These are phyloP conservation scores for Excoecaria agallocha DNA, from an alignment of 345 rosid species.

Conservation along the genomic window DNA sequence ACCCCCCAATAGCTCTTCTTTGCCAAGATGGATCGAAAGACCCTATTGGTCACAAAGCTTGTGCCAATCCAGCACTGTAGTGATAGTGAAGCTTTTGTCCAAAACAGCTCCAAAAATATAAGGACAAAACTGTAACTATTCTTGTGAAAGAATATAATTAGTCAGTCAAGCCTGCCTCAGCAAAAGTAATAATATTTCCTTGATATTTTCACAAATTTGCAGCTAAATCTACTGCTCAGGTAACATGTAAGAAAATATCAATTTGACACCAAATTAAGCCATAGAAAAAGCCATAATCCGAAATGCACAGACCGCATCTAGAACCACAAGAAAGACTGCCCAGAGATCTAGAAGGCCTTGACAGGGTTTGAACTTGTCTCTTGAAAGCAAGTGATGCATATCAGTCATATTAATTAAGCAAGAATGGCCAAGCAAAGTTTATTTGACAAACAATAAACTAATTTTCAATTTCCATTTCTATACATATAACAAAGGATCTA, in stretches of 20 bases:
- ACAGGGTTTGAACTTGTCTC: conserved; percentile 47
- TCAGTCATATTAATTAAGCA: background rate
- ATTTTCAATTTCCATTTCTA: background rate
- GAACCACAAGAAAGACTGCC: conserved; percentile 46
- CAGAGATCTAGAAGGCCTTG: conserved; percentile 55
- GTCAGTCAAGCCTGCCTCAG: conserved; percentile 28
- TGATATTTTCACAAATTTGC: conserved; percentile 12
- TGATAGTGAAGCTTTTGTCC: background rate
- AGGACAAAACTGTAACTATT: conserved; percentile 28
- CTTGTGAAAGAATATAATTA: conserved; percentile 41
- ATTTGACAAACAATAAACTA: background rate
- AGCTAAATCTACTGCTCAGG: too few relatives aligned
- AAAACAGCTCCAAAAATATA: conserved; percentile 10
- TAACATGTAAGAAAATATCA: background rate
- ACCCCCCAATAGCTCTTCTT: too few relatives aligned
- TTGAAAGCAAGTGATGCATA: conserved; percentile 26
- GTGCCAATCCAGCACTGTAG: conserved; percentile 18
- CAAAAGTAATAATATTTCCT: conserved; percentile 16
- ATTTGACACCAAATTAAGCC: background rate
- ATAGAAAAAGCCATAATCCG: background rate
- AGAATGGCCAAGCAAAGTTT: background rate
- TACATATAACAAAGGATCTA: background rate
- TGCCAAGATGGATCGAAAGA: too few relatives aligned
- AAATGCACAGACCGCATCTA: conserved; percentile 44
- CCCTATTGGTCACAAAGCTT: conserved; percentile 14